Evolutionary conservation across 768 basidiomycete species (phyloP), one percentile per base, ranked within the genome.

Genomic region (Suillus spraguei): DNA sequence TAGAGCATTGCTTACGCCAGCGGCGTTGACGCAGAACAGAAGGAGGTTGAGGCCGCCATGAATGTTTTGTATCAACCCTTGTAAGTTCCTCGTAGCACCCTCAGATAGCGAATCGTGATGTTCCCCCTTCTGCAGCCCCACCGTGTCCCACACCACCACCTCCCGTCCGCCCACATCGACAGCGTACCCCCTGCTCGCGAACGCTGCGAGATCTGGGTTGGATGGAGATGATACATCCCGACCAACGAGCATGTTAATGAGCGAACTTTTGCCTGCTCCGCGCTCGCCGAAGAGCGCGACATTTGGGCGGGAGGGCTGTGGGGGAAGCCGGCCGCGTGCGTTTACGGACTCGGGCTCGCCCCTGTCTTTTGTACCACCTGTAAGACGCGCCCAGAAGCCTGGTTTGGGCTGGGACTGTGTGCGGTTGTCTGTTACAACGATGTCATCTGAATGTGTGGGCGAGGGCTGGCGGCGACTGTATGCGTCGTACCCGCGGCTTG

Each of bases 281-380:
- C 74, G 72, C 59, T 81, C 80, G 20, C 82, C 81, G 60, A 82
- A 82, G 38, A 82, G 32, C 20, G 82, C 63, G 36, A 82, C 52
- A 46, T 81, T 82, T 5, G 56, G 56, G 20, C 24, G 56, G 56
- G 28, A 39, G 24, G 56, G 56, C 20, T 58, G 56, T 41, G 56
- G 56, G 5, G 39, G 56, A 17, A 41, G 56, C 17, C 39, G 39
- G 24, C 56, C 56, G 24, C 56, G 56, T 39, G 36, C 16, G 22
- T 24, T 39, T 17, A 3, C 17, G 17, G 36, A 9, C 16, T 58
- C 56, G 39, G 55, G 16, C 10, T 58, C 55, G 24, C 16, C 38
- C 24, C 38, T 58, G 17, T 58, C 56, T 20, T 38, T 58, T 11
- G 11, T 17, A 24, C 3, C 10, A 41, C 17, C 56, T 32, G 56